Evolutionary conservation across 1,284 basidiomycete species (phyloP), one percentile per base, ranked within the genome.

Genomic region (Rhodotorula sp.): DNA sequence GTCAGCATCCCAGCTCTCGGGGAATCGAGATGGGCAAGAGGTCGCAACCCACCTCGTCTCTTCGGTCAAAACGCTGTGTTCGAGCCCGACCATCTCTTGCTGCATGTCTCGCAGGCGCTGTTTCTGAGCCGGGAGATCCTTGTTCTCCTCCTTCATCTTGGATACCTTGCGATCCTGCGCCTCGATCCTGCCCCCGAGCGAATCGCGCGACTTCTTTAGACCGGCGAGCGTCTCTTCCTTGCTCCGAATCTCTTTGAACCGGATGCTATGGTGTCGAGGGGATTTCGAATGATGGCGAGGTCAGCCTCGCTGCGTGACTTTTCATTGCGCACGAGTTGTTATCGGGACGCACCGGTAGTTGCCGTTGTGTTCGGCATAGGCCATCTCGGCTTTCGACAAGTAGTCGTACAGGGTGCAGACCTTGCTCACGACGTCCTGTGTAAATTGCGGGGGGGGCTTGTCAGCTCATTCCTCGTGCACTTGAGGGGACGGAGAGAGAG

Each of bases 141-240:
- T 79, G 67, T 79, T 74, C 61, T 79, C 79, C 51, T 76, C 75
- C 65, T 76, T 79, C 77, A 78, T 79, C 67, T 78, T 78, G 20
- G n/a, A 54, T 12, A 77, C 76, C 70, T 77, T 77, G n/a, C 69
- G 67, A 44, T 79, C 79, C n/a, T 76, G 70, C 4, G 70, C 66
- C 49, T 77, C 73, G 54, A 79, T 79, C 67, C 76, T 73, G 46
- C 72, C 66, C 6, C 67, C 73, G 45, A 79, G 66, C 26, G 64
- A 68, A 33, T 78, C 76, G 66, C 76, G 74, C 60, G 69, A 74
- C 66, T 76, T 75, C 59, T 73, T 77, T 49, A 79, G 64, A 8
- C 64, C 53, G 15, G 75, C 53, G 30, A 79, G 67, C 42, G 69
- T 69, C 68, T 79, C 79, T 67, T 79, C 79, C 58, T 73, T 69